Evolutionary conservation across 176 grass and related monocot species (phyloP).

Genomic region (Dendrocalamus sinicus): DNA sequence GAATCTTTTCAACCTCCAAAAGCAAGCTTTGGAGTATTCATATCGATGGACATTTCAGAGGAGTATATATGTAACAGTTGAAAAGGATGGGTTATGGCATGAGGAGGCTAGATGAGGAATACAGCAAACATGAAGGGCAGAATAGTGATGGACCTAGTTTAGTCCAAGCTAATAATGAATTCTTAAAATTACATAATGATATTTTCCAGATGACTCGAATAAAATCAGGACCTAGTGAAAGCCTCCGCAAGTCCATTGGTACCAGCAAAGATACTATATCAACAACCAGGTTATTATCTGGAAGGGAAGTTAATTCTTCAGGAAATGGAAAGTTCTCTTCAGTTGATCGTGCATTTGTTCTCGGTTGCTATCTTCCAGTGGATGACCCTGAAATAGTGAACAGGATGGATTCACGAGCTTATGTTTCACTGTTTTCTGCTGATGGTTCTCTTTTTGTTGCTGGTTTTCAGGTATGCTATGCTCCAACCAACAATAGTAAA

Average conservation of each 20-base stretch:
- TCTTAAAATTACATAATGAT: constrained; percentile 69
- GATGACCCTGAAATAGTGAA: constrained; percentile 58
- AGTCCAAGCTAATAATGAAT: constrained; percentile 47
- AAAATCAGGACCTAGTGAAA: constrained; percentile 64
- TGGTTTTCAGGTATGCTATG: constrained; percentile 72
- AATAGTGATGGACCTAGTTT: constrained; percentile 49
- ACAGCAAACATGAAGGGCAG: constrained; percentile 35
- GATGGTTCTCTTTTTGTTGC: constrained; percentile 82
- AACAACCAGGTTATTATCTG: constrained; percentile 64
- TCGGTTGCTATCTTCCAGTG: constrained; percentile 67
- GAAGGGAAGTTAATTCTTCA: constrained; percentile 65
- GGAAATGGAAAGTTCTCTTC: constrained; percentile 70
- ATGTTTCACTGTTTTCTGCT: constrained; percentile 83
- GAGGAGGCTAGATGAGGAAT: constrained; percentile 55
- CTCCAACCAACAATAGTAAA: constrained; percentile 7
- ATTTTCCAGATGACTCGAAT: constrained; percentile 74
- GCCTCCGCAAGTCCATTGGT: constrained; percentile 48
- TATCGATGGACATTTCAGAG: constrained; percentile 18
- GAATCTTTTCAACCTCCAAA: constrained; percentile 1
- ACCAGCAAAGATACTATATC: constrained; percentile 43
- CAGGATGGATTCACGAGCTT: constrained; percentile 67
- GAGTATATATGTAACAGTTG: constrained; percentile 14
- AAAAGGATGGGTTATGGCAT: constrained; percentile 59
- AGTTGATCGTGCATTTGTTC: constrained; percentile 65
- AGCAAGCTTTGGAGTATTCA: constrained; percentile 23